Conservation (phyloP, 2,329 filamentous ascomycete genomes). For the Xylaria sp. region DNA sequence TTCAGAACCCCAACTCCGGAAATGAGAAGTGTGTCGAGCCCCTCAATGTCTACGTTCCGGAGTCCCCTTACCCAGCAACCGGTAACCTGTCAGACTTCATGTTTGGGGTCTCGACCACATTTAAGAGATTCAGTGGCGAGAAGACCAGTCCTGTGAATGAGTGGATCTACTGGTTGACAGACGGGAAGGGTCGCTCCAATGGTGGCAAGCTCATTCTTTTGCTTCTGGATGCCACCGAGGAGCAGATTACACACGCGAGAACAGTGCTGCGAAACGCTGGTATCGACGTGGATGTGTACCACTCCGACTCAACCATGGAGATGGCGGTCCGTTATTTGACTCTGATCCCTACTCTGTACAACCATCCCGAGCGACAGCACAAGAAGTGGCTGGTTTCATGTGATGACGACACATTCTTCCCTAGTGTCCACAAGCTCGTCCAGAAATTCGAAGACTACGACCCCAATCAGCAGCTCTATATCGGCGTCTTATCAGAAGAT, state of each 20-base stretch:
- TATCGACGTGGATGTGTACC: slow-evolving; percentile 68
- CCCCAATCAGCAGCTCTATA: slow-evolving; percentile 63
- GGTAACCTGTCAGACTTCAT: slow-evolving; percentile 68
- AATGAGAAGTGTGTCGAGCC: slow-evolving; percentile 60
- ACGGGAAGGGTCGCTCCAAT: slow-evolving; percentile 65
- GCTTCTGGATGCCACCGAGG: slow-evolving; percentile 63
- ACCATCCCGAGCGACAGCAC: slow-evolving; percentile 58
- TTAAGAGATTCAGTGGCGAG: slow-evolving; percentile 63
- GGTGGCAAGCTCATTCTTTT: slow-evolving; percentile 67
- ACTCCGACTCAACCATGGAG: slow-evolving; percentile 63
- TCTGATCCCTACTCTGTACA: slow-evolving; percentile 65
- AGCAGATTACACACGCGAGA: slow-evolving; percentile 62
- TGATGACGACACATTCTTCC: slow-evolving; percentile 74
- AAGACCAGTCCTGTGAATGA: slow-evolving; percentile 65
- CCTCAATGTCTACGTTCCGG: slow-evolving; percentile 62
- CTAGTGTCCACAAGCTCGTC: slow-evolving; percentile 65
- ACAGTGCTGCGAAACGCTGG: slow-evolving; percentile 60
- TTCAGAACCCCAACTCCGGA: slow-evolving; percentile 56
- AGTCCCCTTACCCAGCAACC: slow-evolving; percentile 61
- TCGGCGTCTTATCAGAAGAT: slow-evolving; percentile 72
- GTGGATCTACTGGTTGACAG: slow-evolving; percentile 70
- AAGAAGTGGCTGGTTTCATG: slow-evolving; percentile 72
- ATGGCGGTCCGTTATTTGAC: slow-evolving; percentile 70
- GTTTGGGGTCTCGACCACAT: slow-evolving; percentile 70
- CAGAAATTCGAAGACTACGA: slow-evolving; percentile 65